Base-by-base conservation (phyloP, 1,284 basidiomycete genomes). In the Austroboletus novae-zelandiae region DNA sequence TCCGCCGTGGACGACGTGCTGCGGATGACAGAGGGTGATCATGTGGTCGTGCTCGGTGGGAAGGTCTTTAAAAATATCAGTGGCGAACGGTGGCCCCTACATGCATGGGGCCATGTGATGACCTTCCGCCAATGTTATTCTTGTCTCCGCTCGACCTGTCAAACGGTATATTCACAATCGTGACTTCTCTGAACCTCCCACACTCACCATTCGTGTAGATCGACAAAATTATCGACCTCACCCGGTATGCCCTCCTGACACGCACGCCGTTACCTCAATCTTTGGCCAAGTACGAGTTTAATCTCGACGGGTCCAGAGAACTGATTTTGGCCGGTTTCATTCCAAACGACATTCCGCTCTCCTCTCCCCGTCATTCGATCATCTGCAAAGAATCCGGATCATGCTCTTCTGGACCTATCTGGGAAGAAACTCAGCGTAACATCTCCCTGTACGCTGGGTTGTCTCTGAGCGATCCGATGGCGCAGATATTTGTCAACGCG, bases 41-140 rank as follows among this genome's bases (percentile, higher is more conserved):
- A 61, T 23, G 52, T 68, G 15, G 41, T 56, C 9, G 56, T 70
- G 27, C 59, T 69, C 9, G 66, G 68, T 2, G 68, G 65, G 18
- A 68, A 57, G 37, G 55, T 71, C 20, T 69, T 70, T 48, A 67
- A 68, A 37, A 40, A 61, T 32, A n/a, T 50, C 30, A 65, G 67
- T 18, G 54, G 53, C n/a, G 53, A 55, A 47, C 43, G 52, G 20
- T 67, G 64, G 60, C 65, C 69, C 20, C 58, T 70, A 45, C 67
- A 64, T 31, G 67, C 63, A 9, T 69, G 69, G 69, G 65, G 66
- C 8, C 67, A 70, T 40, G 58, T 70, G 58, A 60, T 57, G 44
- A 60, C 59, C 27, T 46, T 69, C 34, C 57, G 57, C 32, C 45
- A 41, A 17, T 67, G 68, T 40, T 70, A 67, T 45, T 59, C 61